These are phyloP conservation scores for Penicillium sp. DNA, from an alignment of 2,329 filamentous ascomycete genomes.

Conservation along the genomic window DNA sequence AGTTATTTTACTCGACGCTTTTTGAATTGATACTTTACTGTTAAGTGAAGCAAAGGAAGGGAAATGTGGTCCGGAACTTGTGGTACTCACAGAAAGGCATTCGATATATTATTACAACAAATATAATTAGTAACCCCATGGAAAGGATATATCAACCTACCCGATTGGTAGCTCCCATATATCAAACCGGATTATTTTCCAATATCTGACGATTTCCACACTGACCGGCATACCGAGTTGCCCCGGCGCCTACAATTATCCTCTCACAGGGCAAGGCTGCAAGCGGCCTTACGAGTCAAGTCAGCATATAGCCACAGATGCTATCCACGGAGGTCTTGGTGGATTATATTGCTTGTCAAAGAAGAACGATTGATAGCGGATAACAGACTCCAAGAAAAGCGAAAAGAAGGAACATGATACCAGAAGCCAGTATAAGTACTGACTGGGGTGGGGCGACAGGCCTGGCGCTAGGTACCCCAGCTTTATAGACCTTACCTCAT, in stretches of 20 bases:
- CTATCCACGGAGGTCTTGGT: no score
- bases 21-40: no score
- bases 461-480: background rate
- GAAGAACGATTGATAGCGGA: background rate
- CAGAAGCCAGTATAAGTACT: background rate
- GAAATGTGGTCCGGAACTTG: background rate
- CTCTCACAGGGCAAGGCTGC: background rate
- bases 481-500: conserved; percentile 2
- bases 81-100: background rate
- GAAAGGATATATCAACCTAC: no score
- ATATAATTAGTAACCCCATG: no score
- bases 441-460: background rate
- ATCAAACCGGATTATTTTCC: no score
- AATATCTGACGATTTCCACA: no score
- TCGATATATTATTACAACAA: background rate
- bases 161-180: no score
- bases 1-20: background rate
- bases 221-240: background rate
- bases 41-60: background rate
- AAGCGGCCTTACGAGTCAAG: no score
- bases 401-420: background rate
- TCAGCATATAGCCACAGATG: background rate
- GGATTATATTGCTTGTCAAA: background rate
- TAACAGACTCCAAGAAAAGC: background rate
- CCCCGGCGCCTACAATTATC: no score